Evolutionary conservation across 2,329 filamentous ascomycete species (phyloP), one percentile per base, ranked within the genome.

Genomic region (Phyllosticta citriasiana): DNA sequence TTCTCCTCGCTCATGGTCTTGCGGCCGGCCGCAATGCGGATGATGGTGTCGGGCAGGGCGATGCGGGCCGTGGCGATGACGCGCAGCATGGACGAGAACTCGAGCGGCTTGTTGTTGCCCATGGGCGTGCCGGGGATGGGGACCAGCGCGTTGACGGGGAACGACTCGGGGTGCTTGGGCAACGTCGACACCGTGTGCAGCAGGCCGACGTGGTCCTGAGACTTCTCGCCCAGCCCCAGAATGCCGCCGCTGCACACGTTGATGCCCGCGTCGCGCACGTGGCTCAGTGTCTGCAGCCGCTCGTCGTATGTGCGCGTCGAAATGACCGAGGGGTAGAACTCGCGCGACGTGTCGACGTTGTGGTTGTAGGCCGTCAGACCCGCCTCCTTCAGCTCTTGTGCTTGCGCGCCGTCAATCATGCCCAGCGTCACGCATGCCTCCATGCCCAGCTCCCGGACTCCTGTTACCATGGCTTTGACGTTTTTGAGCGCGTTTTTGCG

Each of bases 281-380:
- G 84, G 57, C 82, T 79, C 52, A 96, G 82, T 0, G 91, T 96
- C 70, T 86, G 80, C 52, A 96, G 79, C 1, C 91, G 85, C 78
- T 96, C 91, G 69, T 96, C 91, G 74, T 96, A 96, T 7, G 84
- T 86, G 47, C 91, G 81, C 0, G 91, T 96, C 0, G 89, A 88
- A 74, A 96, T 96, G 68, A 96, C 82, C 50, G 81, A 86, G 0
- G 91, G 90, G 71, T 96, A 96, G 74, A 91, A 91, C 77, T 96
- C 91, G 66, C 91, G 83, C 61, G 87, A 91, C 1, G 91, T 96
- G 76, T 96, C 91, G 65, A 96, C 82, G 72, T 96, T 96, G 80
- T 96, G 91, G 77, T 96, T 96, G 76, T 96, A 96, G 0, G 91
- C 91, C 16, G 91, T 96, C 68, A 96, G 76, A 0, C 91, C 91